A percentile compares a stretch with the other conserved stretches of the same genome.
phyloP scores from a whole-genome alignment of 2,329 filamentous ascomycete genomes.

The Fusarium sp. region DNA sequence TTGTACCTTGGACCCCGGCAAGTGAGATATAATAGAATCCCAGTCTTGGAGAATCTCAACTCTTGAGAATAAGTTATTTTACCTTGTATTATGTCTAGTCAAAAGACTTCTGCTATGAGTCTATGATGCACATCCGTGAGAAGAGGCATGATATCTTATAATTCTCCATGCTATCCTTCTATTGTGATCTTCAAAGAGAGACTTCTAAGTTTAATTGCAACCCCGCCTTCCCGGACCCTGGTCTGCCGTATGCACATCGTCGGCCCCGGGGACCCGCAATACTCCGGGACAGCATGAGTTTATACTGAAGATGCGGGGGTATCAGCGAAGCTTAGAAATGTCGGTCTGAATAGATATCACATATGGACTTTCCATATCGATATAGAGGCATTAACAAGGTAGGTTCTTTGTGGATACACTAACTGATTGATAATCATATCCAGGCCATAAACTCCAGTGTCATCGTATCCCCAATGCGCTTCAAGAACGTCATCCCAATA shows the following conservation, averaged over 20 bases:
- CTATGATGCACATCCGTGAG: not conserved
- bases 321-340: not conserved
- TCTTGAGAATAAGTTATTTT: not conserved
- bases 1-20: constrained; percentile 13
- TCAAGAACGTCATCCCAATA: constrained; percentile 24
- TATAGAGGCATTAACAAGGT: not conserved
- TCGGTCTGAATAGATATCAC: not conserved
- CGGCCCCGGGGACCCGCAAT: constrained; percentile 18
- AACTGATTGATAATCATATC: not conserved
- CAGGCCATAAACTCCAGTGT: not conserved
- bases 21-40: not conserved
- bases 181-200: not conserved
- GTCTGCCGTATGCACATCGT: constrained; percentile 4
- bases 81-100: not conserved
- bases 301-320: constrained; percentile 6
- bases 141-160: not conserved
- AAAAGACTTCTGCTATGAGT: not conserved
- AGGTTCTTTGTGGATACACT: not conserved
- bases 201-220: not conserved
- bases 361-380: not conserved
- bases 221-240: constrained; percentile 9
- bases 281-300: constrained; percentile 6
- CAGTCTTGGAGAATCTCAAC: not conserved
- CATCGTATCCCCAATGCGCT: not conserved
- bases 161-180: not conserved